A percentile compares a stretch with the other conserved stretches of the same genome.
These are phyloP conservation scores for Termitomyces sp. DNA, from an alignment of 768 basidiomycete genomes.

Conservation along the genomic window DNA sequence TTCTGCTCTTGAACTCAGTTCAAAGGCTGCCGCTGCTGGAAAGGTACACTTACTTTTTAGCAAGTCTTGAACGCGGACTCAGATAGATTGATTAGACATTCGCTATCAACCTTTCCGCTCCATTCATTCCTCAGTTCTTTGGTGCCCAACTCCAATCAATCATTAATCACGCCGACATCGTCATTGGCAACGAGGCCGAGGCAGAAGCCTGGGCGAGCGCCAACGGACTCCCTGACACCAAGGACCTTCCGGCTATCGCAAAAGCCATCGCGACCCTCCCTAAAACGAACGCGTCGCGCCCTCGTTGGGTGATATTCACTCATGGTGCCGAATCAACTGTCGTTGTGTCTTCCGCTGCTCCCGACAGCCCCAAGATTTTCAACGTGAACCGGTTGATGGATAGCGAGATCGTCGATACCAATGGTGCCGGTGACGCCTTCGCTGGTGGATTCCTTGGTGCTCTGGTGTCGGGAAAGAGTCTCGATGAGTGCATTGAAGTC, in stretches of 20 bases:
- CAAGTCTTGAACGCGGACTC: background rate
- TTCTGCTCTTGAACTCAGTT: constrained; percentile 67
- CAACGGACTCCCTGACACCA: constrained; percentile 62
- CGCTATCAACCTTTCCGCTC: constrained; percentile 91
- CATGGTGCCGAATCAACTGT: constrained; percentile 82
- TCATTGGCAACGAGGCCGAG: constrained; percentile 97
- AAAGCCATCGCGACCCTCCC: constrained; percentile 67
- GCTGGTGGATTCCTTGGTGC: constrained; percentile 95
- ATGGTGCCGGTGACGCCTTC: constrained; percentile 97
- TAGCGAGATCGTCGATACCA: constrained; percentile 87
- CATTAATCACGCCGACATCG: constrained; percentile 79
- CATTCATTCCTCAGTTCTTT: constrained; percentile 97
- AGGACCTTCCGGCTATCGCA: constrained; percentile 67
- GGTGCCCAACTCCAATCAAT: constrained; percentile 74
- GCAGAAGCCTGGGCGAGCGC: constrained; percentile 83
- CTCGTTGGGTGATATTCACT: constrained; percentile 87
- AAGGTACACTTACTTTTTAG: constrained; percentile 49
- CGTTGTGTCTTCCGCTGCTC: constrained; percentile 59
- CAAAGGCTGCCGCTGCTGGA: constrained; percentile 67
- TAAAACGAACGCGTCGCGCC: constrained; percentile 73
- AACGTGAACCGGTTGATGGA: constrained; percentile 54
- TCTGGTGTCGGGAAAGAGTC: constrained; percentile 68
- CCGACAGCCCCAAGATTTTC: constrained; percentile 53
- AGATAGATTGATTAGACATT: constrained; percentile 57
- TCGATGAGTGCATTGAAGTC: constrained; percentile 74